Percentiles rank a stretch among this genome's conserved stretches.
These are phyloP conservation scores for Nidularia sp. DNA, from an alignment of 768 basidiomycete genomes.

Conservation along the genomic window DNA sequence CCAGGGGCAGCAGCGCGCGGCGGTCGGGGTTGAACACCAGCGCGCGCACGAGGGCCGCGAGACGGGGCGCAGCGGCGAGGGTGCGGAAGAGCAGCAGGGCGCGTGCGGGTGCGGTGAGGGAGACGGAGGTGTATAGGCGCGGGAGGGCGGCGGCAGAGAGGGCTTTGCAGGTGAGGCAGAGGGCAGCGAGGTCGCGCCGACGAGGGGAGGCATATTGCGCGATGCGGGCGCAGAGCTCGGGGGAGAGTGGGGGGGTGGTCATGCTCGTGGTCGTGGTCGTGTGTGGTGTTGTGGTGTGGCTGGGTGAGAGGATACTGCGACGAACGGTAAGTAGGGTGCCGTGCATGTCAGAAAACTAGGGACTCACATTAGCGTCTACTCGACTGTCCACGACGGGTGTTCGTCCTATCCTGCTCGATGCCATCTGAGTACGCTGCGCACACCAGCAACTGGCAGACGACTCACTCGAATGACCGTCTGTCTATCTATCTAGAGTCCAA, in stretches of 20 bases:
- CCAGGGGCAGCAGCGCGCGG: constrained; percentile 14
- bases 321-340: too few relatives aligned
- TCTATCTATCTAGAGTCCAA: too few relatives aligned
- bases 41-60: constrained; percentile 34
- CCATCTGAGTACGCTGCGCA: too few relatives aligned
- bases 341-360: too few relatives aligned
- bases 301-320: too few relatives aligned
- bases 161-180: constrained; percentile 41
- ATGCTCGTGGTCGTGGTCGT: too few relatives aligned
- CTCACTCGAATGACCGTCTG: too few relatives aligned
- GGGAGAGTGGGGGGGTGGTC: constrained; percentile 1
- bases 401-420: too few relatives aligned
- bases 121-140: constrained; percentile 37
- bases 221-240: constrained; percentile 39
- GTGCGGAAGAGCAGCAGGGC: constrained; percentile 33
- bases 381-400: too few relatives aligned
- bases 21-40: constrained; percentile 17
- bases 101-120: constrained; percentile 29
- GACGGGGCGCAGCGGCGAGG: constrained; percentile 25
- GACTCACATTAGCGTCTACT: too few relatives aligned
- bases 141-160: constrained; percentile 45
- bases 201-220: constrained; percentile 24
- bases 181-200: constrained; percentile 30
- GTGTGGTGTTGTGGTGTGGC: too few relatives aligned
- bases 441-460: too few relatives aligned